Conservation (phyloP, 305 asterid genomes). For the Plantago rigida region DNA sequence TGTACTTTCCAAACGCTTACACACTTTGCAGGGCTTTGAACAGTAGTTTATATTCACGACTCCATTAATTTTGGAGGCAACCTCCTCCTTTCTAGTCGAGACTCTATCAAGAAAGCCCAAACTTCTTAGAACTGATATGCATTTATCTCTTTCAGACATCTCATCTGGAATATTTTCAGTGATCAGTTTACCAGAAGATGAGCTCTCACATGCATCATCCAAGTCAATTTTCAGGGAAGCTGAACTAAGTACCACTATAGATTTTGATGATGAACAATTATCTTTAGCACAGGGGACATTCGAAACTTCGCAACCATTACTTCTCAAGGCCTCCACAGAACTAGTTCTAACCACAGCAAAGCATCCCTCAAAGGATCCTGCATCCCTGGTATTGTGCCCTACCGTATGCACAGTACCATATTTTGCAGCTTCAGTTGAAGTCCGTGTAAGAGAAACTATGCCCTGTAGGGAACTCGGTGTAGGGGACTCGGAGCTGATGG, state of each 20-base stretch:
- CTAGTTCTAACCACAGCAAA: slow-evolving; percentile 31
- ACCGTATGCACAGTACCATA: slow-evolving; percentile 24
- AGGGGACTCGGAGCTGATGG: slow-evolving; percentile 41
- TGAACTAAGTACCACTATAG: slow-evolving; percentile 41
- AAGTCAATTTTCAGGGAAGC: slow-evolving; percentile 36
- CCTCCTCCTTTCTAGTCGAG: slow-evolving; percentile 22
- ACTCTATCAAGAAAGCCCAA: slow-evolving; percentile 46
- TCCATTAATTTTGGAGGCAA: slow-evolving; percentile 29
- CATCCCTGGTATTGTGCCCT: slow-evolving; percentile 26
- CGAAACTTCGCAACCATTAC: slow-evolving; percentile 29
- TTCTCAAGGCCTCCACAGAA: slow-evolving; percentile 40
- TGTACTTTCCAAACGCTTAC: slow-evolving; percentile 42
- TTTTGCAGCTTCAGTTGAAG: slow-evolving; percentile 27
- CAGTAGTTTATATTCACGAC: slow-evolving; percentile 29
- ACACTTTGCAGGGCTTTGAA: slow-evolving; percentile 56
- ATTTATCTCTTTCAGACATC: slow-evolving; percentile 51
- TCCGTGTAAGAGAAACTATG: slow-evolving; percentile 29
- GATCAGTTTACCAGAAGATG: slow-evolving; percentile 61
- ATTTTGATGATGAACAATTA: slow-evolving; percentile 61
- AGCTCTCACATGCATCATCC: slow-evolving; percentile 62
- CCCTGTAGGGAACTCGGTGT: slow-evolving; percentile 34
- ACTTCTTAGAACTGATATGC: slow-evolving; percentile 50
- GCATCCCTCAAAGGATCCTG: slow-evolving; percentile 34
- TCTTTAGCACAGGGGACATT: slow-evolving; percentile 38
- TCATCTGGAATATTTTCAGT: slow-evolving; percentile 33